A percentile compares a stretch with the other conserved stretches of the same genome.
Conservation (phyloP, 1,284 basidiomycete species). For the Trichosporon ovoides region DNA sequence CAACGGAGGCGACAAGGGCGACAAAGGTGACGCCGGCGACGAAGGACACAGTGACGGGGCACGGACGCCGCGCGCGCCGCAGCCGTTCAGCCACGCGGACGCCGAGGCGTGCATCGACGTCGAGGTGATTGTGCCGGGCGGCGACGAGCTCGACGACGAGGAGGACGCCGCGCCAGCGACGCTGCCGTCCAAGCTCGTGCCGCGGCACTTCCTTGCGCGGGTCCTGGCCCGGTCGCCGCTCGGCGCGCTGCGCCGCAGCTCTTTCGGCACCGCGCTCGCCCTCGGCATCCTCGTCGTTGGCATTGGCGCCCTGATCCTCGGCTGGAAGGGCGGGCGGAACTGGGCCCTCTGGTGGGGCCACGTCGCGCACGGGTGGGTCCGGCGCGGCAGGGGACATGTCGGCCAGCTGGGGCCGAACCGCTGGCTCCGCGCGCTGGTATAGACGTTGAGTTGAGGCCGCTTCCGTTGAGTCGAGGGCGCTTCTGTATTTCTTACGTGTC, state of each 20-base stretch:
- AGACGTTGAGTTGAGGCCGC: too few relatives aligned
- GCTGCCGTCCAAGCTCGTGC: background rate
- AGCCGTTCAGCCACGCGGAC: constrained; percentile 16
- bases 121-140: constrained; percentile 18
- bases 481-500: too few relatives aligned
- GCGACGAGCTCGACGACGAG: constrained; percentile 18
- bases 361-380: constrained; percentile 8
- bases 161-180: constrained; percentile 8
- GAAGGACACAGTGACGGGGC: constrained; percentile 16
- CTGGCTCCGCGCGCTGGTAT: too few relatives aligned
- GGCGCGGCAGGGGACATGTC: background rate
- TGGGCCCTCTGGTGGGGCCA: constrained; percentile 37
- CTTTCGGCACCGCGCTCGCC: constrained; percentile 24
- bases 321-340: constrained; percentile 20
- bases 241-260: background rate
- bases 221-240: background rate
- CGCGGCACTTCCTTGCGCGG: background rate
- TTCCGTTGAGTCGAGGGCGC: too few relatives aligned
- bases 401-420: too few relatives aligned
- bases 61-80: background rate
- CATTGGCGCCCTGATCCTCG: constrained; percentile 36
- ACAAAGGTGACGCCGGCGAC: constrained; percentile 20
- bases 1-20: constrained; percentile 21
- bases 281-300: constrained; percentile 35
- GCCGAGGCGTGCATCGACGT: constrained; percentile 21